Evolutionary conservation across 495 filamentous ascomycete genomes (phyloP), one percentile per base, ranked within the genome.

Genomic region (Oidiodendron maius): DNA sequence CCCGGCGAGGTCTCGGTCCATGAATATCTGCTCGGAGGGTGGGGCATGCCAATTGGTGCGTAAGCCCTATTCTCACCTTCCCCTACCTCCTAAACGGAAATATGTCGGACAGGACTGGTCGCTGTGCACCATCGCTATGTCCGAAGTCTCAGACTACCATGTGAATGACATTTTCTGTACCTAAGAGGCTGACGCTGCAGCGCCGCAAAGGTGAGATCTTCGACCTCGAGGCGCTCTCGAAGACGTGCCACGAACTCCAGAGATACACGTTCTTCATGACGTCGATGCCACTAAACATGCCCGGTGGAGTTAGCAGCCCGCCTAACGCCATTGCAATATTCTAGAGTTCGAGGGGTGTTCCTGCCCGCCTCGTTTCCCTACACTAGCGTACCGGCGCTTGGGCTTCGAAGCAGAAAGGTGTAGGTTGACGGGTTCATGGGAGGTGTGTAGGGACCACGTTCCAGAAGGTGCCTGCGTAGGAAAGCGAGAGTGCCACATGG

Each of bases 11-110:
- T 51, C 24, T 44, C 40, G 15, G 21, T 53, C 3, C 51, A 53
- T 40, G 69, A 81, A 51, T 76, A 67, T 65, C 52, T 75, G 23
- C 58, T 81, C 20, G 69, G 63, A 8, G 70, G 70, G 12, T 82
- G 74, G 75, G 78, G 78, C 1, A 54, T 70, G 51, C 77, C 77
- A 4, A 75, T 82, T 15, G 48, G 51, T 53, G 10, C 5, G 50
- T 43, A 20, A 30, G 10, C 3, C 44, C 23, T 21, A n/a, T 32
- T 2, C 15, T 17, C 16, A 36, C 8, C 21, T 40, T 13, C 21
- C 17, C 23, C n/a, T 44, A 24, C 17, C 9, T 13, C 39, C 17
- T 21, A n/a, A n/a, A n/a, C n/a, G n/a, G n/a, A n/a, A n/a, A n/a
- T n/a, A n/a, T n/a, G n/a, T n/a, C n/a, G n/a, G n/a, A n/a, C n/a